A percentile compares a stretch with the other conserved stretches of the same genome.
Conservation (phyloP, 805 yeast genomes). For the Candida montana region DNA sequence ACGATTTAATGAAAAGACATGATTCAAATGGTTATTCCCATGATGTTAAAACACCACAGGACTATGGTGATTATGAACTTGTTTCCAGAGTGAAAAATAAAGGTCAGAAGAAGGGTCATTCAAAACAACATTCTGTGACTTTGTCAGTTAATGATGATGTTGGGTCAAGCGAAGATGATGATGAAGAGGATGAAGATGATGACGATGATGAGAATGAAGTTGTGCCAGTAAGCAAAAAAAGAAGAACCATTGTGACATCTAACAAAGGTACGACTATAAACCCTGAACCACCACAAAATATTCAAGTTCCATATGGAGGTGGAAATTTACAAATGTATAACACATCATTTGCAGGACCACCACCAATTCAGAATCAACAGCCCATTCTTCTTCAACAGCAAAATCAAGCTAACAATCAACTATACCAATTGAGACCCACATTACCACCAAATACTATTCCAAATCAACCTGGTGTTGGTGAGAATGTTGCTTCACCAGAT, state of each 20-base stretch:
- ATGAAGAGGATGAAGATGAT: constrained; percentile 12
- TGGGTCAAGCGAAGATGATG: constrained; percentile 12
- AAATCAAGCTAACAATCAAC: constrained; percentile 2
- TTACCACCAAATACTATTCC: neutral
- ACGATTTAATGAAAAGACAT: constrained; percentile 40
- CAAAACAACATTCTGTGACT: constrained; percentile 12
- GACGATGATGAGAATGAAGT: constrained; percentile 13
- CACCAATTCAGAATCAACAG: constrained; percentile 7
- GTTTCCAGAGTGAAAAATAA: constrained; percentile 22
- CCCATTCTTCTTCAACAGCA: constrained; percentile 7
- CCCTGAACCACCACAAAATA: neutral
- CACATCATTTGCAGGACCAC: constrained; percentile 7
- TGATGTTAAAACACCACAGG: constrained; percentile 60
- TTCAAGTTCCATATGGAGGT: constrained; percentile 3
- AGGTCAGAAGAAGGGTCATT: constrained; percentile 8
- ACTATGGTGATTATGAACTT: constrained; percentile 57
- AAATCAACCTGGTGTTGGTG: neutral
- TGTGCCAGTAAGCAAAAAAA: constrained; percentile 3
- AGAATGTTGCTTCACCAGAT: constrained; percentile 6
- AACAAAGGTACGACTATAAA: neutral
- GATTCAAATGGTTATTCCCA: constrained; percentile 32
- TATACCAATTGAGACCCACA: constrained; percentile 4
- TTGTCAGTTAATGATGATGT: constrained; percentile 15
- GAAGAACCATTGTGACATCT: constrained; percentile 4
- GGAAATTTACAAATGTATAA: neutral